Evolutionary conservation across 192 early-diverging fungal species (phyloP), one percentile per base, ranked within the genome.

Genomic region (Borealophlyctis nickersoniae): DNA sequence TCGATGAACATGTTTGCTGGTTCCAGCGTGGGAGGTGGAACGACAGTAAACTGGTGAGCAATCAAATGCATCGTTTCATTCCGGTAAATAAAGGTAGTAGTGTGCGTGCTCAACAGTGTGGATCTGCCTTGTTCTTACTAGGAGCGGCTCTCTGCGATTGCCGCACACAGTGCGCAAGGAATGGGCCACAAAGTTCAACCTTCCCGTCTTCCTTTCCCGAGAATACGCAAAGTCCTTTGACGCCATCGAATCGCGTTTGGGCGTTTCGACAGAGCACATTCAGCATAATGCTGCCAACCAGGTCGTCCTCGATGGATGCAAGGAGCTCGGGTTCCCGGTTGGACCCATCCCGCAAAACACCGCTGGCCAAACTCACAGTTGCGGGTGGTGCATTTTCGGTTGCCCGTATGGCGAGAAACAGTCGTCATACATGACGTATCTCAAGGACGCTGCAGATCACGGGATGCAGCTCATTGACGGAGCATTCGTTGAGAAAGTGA

Each of bases 361-460:
- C 11, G 78, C 69, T 3, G 55, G 62, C 4, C 27, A 75, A 13
- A 30, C 59, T 2, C 88, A 91, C 60, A 56, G 66, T 23, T 89
- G 87, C 60, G 86, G 81, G 4, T 87, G 68, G 68, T 91, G 90
- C 45, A 72, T 63, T 24, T 81, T 87, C 27, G 91, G 91, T 13
- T 92, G 91, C 61, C 76, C 81, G 31, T 84, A 79, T 34, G 87
- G 81, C 4, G 77, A 84, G 60, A 92, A 92, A 66, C 88, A 90
- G 65, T 77, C 84, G 5, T 73, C 85, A 2, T 71, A 77, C 51
- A 71, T 78, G 55, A 88, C 88, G 14, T 92, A 77, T 75, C 82
- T 92, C 60, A 60, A 71, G 28, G 88, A 90, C 61, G 89, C 91
- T 33, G 71, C 81, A 53, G 66, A 82, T 7, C 28, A 77, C 56